Conservation (phyloP, 768 basidiomycete species). For the Erythrobasidium yunnanense region DNA sequence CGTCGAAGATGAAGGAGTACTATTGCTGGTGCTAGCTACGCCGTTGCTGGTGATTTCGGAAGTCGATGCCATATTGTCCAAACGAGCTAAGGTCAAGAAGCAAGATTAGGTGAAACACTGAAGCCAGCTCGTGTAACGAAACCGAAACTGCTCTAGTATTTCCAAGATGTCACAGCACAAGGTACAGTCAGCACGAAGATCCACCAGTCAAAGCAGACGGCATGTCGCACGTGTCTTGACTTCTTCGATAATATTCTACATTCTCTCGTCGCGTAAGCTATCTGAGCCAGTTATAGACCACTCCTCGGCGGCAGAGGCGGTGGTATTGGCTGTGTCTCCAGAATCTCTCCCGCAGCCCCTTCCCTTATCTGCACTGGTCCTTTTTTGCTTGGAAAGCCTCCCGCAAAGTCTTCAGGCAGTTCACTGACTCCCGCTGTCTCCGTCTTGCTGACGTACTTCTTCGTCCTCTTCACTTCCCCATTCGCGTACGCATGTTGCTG, state of each 20-base stretch:
- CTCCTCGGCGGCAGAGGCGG: not conserved
- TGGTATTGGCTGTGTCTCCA: not conserved
- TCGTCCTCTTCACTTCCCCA: constrained; percentile 29
- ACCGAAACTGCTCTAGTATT: too few relatives aligned
- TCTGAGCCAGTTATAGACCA: too few relatives aligned
- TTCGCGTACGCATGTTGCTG: constrained; percentile 32
- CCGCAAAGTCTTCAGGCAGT: constrained; percentile 31
- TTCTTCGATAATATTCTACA: too few relatives aligned
- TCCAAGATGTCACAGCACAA: too few relatives aligned
- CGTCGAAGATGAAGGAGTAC: not conserved
- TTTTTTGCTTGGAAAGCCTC: constrained; percentile 33
- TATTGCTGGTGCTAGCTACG: not conserved
- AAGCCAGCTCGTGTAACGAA: too few relatives aligned
- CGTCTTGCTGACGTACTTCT: constrained; percentile 33
- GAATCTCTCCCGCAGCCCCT: not conserved
- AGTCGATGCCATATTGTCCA: too few relatives aligned
- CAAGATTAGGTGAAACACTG: too few relatives aligned
- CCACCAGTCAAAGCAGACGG: too few relatives aligned
- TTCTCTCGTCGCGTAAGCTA: too few relatives aligned
- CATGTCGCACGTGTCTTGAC: too few relatives aligned
- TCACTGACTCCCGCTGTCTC: constrained; percentile 23
- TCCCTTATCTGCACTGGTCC: constrained; percentile 26
- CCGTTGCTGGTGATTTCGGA: not conserved
- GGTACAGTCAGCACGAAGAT: too few relatives aligned
- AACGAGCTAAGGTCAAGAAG: too few relatives aligned